Evolutionary conservation across 139 green algal genomes (phyloP).

Genomic region (Tetraselmis chui): DNA sequence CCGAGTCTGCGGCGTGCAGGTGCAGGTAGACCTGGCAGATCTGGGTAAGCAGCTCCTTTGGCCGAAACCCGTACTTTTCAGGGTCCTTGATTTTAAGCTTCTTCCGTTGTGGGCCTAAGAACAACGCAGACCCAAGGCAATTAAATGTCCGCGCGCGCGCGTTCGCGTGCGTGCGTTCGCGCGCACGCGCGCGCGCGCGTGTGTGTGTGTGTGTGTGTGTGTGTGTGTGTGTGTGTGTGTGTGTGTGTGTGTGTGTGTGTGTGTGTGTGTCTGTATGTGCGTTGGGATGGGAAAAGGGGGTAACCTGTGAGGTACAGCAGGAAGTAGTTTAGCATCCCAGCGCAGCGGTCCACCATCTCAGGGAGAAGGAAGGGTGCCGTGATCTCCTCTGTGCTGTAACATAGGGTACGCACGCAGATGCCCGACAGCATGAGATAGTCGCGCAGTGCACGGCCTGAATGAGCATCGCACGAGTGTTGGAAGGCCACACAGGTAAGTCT

Average conservation of each 20-base stretch:
- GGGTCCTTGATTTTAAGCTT: slow-evolving; percentile 72
- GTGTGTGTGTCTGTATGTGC: too few relatives aligned
- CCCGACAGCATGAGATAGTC: background rate
- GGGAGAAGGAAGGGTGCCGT: slow-evolving; percentile 57
- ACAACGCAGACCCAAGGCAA: too few relatives aligned
- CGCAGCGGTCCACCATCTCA: slow-evolving; percentile 76
- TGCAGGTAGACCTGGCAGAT: slow-evolving; percentile 82
- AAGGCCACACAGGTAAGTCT: too few relatives aligned
- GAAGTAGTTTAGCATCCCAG: slow-evolving; percentile 95
- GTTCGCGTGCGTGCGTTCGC: too few relatives aligned
- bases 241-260: too few relatives aligned
- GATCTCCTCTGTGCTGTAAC: slow-evolving; percentile 59
- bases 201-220: too few relatives aligned
- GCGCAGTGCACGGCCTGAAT: background rate
- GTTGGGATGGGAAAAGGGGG: background rate
- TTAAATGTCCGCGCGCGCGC: too few relatives aligned
- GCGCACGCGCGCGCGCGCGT: too few relatives aligned
- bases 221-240: too few relatives aligned
- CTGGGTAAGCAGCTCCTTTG: slow-evolving; percentile 65
- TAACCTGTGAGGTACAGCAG: slow-evolving; percentile 78
- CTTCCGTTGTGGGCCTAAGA: slow-evolving; percentile 51
- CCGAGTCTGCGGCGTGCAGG: slow-evolving; percentile 53
- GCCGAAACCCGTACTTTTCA: slow-evolving; percentile 77
- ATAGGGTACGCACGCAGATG: slow-evolving; percentile 37
- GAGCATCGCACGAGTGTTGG: too few relatives aligned